Conservation (phyloP, 768 basidiomycete species). For the Lentinula sp. region DNA sequence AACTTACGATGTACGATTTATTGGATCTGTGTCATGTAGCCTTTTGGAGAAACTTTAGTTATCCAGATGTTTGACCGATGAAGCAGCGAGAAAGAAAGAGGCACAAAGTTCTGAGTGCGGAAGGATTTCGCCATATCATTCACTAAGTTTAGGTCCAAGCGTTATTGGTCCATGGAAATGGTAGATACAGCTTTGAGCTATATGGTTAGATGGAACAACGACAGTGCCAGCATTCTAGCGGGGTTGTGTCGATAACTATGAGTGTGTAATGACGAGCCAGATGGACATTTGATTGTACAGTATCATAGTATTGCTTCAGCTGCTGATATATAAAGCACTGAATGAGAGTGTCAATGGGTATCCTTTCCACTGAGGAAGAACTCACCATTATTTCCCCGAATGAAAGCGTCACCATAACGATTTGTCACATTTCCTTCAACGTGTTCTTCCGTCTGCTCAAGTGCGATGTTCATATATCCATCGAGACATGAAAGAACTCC, state of each 20-base stretch:
- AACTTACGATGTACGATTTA: neutral
- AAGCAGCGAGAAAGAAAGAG: neutral
- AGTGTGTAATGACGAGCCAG: neutral
- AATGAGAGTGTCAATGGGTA: constrained; percentile 5
- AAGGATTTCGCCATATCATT: neutral
- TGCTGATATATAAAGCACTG: constrained; percentile 78
- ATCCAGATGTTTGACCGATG: neutral
- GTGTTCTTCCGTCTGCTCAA: constrained; percentile 96
- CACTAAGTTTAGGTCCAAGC: neutral
- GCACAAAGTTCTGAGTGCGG: neutral
- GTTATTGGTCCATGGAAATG: neutral
- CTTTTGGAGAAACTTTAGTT: neutral
- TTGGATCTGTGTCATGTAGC: neutral
- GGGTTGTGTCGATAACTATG: no score
- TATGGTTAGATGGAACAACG: no score
- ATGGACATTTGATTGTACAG: neutral
- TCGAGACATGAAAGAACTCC: constrained; percentile 93
- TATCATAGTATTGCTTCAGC: constrained; percentile 45
- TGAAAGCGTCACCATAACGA: constrained; percentile 92
- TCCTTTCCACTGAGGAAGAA: neutral
- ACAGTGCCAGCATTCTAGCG: no score
- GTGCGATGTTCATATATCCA: constrained; percentile 98
- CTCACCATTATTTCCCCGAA: constrained; percentile 88
- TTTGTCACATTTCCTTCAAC: constrained; percentile 85
- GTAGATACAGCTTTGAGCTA: neutral